Evolutionary conservation across 2,329 filamentous ascomycete genomes (phyloP).

Genomic region (Fonsecaea nubica): DNA sequence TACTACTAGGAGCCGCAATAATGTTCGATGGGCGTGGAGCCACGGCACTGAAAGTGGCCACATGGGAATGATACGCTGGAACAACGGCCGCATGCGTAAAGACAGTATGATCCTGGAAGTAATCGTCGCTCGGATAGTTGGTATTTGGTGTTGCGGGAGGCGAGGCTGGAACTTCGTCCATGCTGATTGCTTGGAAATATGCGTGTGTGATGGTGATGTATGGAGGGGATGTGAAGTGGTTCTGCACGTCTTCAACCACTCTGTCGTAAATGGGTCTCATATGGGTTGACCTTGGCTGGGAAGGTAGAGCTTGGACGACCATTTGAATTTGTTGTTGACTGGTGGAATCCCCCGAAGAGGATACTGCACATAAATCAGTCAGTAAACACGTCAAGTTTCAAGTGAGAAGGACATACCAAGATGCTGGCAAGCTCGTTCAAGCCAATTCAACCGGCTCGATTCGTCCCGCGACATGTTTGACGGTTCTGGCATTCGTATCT

Average conservation of each 20-base stretch:
- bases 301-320: slow-evolving; percentile 65
- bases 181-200: slow-evolving; percentile 63
- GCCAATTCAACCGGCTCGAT: slow-evolving; percentile 27
- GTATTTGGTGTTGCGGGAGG: slow-evolving; percentile 64
- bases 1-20: slow-evolving; percentile 65
- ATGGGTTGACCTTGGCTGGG: slow-evolving; percentile 52
- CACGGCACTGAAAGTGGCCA: slow-evolving; percentile 51
- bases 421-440: slow-evolving; percentile 29
- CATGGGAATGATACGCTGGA: slow-evolving; percentile 63
- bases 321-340: slow-evolving; percentile 57
- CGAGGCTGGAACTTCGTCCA: slow-evolving; percentile 67
- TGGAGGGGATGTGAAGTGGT: slow-evolving; percentile 54
- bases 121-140: slow-evolving; percentile 60
- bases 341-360: slow-evolving; percentile 17
- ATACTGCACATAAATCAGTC: slow-evolving; percentile 22
- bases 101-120: slow-evolving; percentile 62
- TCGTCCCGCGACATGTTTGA: slow-evolving; percentile 25
- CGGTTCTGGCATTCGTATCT: slow-evolving; percentile 30
- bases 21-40: slow-evolving; percentile 59
- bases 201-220: slow-evolving; percentile 71
- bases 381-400: slow-evolving; percentile 13
- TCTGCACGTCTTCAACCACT: slow-evolving; percentile 63
- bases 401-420: slow-evolving; percentile 25
- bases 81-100: slow-evolving; percentile 68
- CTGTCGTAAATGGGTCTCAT: slow-evolving; percentile 57